Conservation (phyloP, 2,329 filamentous ascomycete genomes). For the Kalmusia sp. region DNA sequence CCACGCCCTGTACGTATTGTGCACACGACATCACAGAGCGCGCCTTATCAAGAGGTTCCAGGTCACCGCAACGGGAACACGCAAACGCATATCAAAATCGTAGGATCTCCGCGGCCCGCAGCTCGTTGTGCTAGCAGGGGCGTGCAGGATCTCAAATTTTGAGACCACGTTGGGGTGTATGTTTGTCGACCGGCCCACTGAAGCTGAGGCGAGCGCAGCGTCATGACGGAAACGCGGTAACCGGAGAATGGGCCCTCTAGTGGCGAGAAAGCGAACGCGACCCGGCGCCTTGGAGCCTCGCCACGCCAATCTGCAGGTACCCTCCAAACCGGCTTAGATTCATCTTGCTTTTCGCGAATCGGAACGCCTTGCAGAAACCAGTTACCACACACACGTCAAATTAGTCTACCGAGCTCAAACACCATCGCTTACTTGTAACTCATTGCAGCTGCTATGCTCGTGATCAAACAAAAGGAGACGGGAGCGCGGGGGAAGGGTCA, state of each 20-base stretch:
- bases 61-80: background rate
- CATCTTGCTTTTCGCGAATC: constrained; percentile 4
- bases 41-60: background rate
- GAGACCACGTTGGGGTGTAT: constrained; percentile 7
- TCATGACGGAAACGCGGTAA: no score
- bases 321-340: background rate
- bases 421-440: background rate
- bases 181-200: no score
- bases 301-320: constrained; percentile 3
- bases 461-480: background rate
- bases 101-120: background rate
- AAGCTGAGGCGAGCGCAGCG: no score
- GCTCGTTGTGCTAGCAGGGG: background rate
- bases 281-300: background rate
- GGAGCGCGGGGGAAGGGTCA: background rate
- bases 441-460: no score
- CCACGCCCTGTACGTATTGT: no score
- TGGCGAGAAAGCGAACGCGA: constrained; percentile 1
- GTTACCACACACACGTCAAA: constrained; percentile 1
- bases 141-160: constrained; percentile 17
- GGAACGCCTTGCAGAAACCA: background rate
- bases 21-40: no score
- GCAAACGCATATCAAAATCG: background rate
- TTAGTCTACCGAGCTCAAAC: background rate
- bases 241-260: background rate